Conservation (phyloP, 2,329 filamentous ascomycete species). For the Diaporthe velutina region DNA sequence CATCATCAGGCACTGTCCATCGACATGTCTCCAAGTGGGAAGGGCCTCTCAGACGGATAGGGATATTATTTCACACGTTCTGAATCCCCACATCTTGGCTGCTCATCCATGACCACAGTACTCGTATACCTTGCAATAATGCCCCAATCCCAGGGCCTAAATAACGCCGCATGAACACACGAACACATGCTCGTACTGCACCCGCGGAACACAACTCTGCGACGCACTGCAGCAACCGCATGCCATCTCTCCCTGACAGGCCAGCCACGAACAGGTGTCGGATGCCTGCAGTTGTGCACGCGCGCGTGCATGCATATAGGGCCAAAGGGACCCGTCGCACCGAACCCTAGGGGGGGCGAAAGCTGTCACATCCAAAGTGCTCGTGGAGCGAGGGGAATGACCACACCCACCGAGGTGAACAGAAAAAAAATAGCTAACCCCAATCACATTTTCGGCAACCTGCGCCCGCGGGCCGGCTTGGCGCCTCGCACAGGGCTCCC, state of each 20-base stretch:
- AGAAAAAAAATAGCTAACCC: background rate
- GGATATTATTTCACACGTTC: background rate
- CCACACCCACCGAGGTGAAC: background rate
- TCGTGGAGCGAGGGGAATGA: background rate
- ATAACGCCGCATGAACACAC: background rate
- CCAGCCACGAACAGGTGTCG: constrained; percentile 13
- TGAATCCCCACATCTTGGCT: background rate
- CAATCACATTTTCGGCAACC: background rate
- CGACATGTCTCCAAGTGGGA: too few relatives aligned
- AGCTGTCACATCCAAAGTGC: background rate
- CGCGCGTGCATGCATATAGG: background rate
- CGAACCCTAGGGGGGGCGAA: background rate
- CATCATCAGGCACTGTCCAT: too few relatives aligned
- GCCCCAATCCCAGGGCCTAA: background rate
- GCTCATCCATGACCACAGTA: background rate
- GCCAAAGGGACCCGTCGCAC: background rate
- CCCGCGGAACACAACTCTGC: background rate
- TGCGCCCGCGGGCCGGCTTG: constrained; percentile 5
- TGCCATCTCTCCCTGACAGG: constrained; percentile 14
- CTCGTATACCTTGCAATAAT: background rate
- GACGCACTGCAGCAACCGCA: background rate
- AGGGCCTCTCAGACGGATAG: too few relatives aligned
- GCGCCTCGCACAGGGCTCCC: constrained; percentile 14
- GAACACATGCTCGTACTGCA: background rate
- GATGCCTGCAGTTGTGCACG: background rate